phyloP scores from a whole-genome alignment of 2,329 filamentous ascomycete species.

The Colletotrichum incanum region DNA sequence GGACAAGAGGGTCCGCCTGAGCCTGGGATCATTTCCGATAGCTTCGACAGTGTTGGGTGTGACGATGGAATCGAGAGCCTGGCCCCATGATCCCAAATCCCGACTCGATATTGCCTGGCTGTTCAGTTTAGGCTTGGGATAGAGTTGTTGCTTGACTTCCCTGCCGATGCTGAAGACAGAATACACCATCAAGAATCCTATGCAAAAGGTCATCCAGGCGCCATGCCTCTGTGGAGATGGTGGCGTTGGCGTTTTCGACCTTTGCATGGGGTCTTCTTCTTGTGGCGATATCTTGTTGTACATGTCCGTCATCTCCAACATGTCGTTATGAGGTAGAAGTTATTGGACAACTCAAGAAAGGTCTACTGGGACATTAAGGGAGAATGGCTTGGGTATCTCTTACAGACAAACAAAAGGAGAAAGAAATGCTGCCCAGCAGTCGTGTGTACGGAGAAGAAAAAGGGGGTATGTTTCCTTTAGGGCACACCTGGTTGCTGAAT shows the following conservation, averaged over 20 bases:
- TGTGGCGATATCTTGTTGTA: slow-evolving; percentile 20
- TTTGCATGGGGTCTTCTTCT: neutral
- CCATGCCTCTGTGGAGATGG: neutral
- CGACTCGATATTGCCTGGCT: neutral
- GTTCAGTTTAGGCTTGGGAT: neutral
- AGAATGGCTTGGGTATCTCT: neutral
- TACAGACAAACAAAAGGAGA: neutral
- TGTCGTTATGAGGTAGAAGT: neutral
- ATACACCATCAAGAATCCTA: slow-evolving; percentile 34
- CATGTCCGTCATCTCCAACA: slow-evolving; percentile 26
- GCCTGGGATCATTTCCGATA: slow-evolving; percentile 36
- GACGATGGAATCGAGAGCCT: slow-evolving; percentile 37
- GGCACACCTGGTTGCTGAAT: neutral
- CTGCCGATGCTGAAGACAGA: slow-evolving; percentile 39
- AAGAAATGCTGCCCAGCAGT: slow-evolving; percentile 20
- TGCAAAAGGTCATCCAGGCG: slow-evolving; percentile 18
- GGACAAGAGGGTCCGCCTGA: slow-evolving; percentile 37
- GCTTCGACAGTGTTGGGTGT: slow-evolving; percentile 34
- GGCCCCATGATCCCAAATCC: slow-evolving; percentile 34
- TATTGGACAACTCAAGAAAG: no score
- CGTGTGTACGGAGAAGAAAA: neutral
- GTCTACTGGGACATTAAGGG: slow-evolving; percentile 23
- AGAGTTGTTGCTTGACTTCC: slow-evolving; percentile 27
- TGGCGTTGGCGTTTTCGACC: neutral
- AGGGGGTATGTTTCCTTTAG: neutral